These are phyloP conservation scores for Pseudozyma pruni DNA, from an alignment of 1,284 basidiomycete species.

Conservation along the genomic window DNA sequence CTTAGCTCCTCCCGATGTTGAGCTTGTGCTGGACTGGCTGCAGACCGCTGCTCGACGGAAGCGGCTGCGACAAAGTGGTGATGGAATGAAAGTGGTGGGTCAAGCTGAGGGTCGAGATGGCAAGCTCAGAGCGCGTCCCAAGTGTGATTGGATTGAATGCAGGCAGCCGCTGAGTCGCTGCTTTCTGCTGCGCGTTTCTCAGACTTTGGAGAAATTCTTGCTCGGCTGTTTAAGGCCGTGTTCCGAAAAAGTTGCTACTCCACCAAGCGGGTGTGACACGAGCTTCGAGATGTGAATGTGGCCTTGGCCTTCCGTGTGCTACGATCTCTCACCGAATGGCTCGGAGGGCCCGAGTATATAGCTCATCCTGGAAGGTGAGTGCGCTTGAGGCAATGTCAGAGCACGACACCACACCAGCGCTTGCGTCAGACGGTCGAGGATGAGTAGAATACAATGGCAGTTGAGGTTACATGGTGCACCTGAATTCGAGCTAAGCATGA, in stretches of 20 bases:
- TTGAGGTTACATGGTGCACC: not conserved
- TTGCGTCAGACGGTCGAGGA: too few species aligned
- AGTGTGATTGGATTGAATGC: slow-evolving; percentile 6
- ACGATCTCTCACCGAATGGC: too few species aligned
- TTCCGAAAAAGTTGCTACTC: slow-evolving; percentile 16
- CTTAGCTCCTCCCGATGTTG: too few species aligned
- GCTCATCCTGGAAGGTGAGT: too few species aligned
- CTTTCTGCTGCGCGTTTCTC: slow-evolving; percentile 1
- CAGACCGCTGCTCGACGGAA: too few species aligned
- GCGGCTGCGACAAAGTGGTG: not conserved
- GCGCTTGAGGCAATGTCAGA: too few species aligned
- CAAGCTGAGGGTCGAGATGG: not conserved
- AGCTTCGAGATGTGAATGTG: slow-evolving; percentile 1
- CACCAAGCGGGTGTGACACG: slow-evolving; percentile 3
- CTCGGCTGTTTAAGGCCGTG: slow-evolving; percentile 2
- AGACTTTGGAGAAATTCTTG: slow-evolving; percentile 16
- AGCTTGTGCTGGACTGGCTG: too few species aligned
- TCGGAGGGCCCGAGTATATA: too few species aligned
- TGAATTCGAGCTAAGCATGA: too few species aligned
- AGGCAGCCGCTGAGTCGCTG: not conserved
- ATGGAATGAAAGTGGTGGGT: not conserved
- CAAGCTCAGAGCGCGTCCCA: slow-evolving; percentile 6
- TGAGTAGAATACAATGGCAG: slow-evolving; percentile 10
- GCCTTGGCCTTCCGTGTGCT: too few species aligned
- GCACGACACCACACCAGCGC: too few species aligned